Percentiles rank a stretch among this genome's conserved stretches.
phyloP scores from a whole-genome alignment of 2,329 filamentous ascomycete genomes.

The Pseudopyrenochaeta lycopersici region DNA sequence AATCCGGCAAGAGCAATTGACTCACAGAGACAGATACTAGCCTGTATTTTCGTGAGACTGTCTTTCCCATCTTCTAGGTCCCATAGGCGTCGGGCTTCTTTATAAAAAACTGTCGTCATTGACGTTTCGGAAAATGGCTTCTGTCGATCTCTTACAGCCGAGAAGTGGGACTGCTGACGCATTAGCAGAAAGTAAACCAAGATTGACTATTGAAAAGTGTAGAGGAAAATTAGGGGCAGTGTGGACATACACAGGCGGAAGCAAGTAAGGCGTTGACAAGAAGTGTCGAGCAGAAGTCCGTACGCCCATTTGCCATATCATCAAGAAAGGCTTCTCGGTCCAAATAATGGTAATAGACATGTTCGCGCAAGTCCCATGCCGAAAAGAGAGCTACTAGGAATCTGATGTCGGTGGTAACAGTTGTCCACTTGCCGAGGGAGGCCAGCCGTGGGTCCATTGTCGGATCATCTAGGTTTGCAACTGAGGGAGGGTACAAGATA shows the following conservation, averaged over 20 bases:
- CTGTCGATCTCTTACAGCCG: slow-evolving; percentile 35
- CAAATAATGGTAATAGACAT: slow-evolving; percentile 39
- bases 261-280: slow-evolving; percentile 43
- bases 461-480: slow-evolving; percentile 8
- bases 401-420: slow-evolving; percentile 24
- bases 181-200: slow-evolving; percentile 1
- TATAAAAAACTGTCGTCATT: slow-evolving; percentile 37
- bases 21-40: slow-evolving; percentile 37
- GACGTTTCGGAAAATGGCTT: slow-evolving; percentile 36
- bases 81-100: slow-evolving; percentile 40
- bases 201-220: background rate
- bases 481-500: slow-evolving; percentile 22
- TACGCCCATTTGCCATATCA: slow-evolving; percentile 31
- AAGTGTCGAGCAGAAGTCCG: slow-evolving; percentile 40
- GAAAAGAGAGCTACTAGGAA: slow-evolving; percentile 34
- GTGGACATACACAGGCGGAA: slow-evolving; percentile 37
- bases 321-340: slow-evolving; percentile 43
- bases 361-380: slow-evolving; percentile 37
- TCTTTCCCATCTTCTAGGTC: slow-evolving; percentile 30
- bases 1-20: background rate
- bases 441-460: slow-evolving; percentile 28
- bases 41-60: slow-evolving; percentile 36
- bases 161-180: slow-evolving; percentile 30
- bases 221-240: background rate
- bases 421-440: slow-evolving; percentile 34